phyloP scores from a whole-genome alignment of 1,284 basidiomycete genomes.

The Tilletia setariae region DNA sequence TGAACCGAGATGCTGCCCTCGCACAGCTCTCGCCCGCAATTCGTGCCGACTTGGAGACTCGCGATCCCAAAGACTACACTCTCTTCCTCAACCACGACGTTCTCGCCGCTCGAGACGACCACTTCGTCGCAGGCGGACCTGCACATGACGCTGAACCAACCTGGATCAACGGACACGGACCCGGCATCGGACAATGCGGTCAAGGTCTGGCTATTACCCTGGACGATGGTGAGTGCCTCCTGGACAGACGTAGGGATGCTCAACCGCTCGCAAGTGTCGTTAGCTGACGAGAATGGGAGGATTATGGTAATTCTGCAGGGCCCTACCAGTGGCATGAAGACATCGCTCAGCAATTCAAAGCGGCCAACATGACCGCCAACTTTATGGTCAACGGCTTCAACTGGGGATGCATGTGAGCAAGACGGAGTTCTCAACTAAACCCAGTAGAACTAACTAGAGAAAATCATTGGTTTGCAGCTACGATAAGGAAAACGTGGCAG shows the following conservation, averaged over 20 bases:
- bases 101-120: not conserved
- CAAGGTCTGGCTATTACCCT: not conserved
- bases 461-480: no score
- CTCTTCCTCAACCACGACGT: slow-evolving; percentile 10
- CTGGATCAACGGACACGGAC: slow-evolving; percentile 17
- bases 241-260: no score
- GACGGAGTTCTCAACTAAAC: no score
- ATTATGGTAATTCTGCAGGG: no score
- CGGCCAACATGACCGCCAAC: slow-evolving; percentile 5
- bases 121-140: slow-evolving; percentile 13
- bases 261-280: no score
- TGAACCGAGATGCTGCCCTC: slow-evolving; percentile 11
- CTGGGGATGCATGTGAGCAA: slow-evolving; percentile 15
- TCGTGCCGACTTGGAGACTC: slow-evolving; percentile 2
- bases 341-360: not conserved
- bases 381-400: slow-evolving; percentile 18
- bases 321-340: slow-evolving; percentile 6
- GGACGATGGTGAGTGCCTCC: slow-evolving; percentile 15
- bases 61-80: slow-evolving; percentile 15
- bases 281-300: no score
- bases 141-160: slow-evolving; percentile 16
- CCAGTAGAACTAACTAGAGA: no score
- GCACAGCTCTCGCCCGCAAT: slow-evolving; percentile 11
- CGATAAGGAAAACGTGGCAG: slow-evolving; percentile 1
- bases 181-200: slow-evolving; percentile 14